These are phyloP conservation scores for Boechera divaricarpa DNA, from an alignment of 345 rosid species.

Conservation along the genomic window DNA sequence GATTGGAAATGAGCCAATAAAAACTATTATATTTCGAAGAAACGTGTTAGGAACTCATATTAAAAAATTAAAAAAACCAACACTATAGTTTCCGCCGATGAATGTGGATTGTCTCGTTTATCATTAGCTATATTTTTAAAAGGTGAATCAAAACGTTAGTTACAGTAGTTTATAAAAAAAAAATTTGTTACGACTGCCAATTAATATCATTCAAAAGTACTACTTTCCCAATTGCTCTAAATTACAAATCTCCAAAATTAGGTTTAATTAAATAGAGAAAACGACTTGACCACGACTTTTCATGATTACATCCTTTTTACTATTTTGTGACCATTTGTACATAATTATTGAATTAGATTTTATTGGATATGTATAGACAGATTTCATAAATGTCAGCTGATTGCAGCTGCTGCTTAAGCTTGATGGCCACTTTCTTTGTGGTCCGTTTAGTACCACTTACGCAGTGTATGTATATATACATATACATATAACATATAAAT, in stretches of 20 bases:
- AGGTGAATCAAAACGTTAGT: background rate
- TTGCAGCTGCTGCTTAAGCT: constrained; percentile 42
- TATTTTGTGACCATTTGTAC: constrained; percentile 37
- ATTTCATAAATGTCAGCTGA: constrained; percentile 40
- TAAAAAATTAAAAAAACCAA: no score
- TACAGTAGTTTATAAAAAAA: background rate
- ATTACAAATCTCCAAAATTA: background rate
- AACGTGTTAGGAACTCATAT: no score
- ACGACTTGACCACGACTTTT: constrained; percentile 37
- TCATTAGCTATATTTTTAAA: no score
- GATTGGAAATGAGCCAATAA: no score
- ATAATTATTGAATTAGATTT: constrained; percentile 38
- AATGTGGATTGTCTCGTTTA: no score
- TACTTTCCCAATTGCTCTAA: background rate
- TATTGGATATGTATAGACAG: constrained; percentile 32
- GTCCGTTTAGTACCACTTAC: constrained; percentile 38
- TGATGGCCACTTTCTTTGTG: constrained; percentile 42
- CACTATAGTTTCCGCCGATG: no score
- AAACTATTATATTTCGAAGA: no score
- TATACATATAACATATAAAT: background rate
- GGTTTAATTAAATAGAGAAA: constrained; percentile 35
- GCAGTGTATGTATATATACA: background rate
- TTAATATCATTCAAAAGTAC: background rate
- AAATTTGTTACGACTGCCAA: background rate
- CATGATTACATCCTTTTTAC: constrained; percentile 43